Evolutionary conservation across 345 rosid species (phyloP).

Genomic region (Leavenworthia alabamica): DNA sequence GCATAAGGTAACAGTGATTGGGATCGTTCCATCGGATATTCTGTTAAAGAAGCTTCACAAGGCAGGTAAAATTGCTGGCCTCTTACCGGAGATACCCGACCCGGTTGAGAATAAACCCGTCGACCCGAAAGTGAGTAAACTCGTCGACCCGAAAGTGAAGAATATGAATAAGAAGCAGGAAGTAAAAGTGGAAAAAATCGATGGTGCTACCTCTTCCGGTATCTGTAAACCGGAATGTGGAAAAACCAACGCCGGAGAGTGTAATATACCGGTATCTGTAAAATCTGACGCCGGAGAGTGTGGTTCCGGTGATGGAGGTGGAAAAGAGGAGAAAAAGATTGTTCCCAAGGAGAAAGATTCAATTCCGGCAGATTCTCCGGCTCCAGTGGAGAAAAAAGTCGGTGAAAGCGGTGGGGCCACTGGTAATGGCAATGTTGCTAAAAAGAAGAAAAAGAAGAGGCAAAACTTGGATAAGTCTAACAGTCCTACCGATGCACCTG

Average conservation of each 20-base stretch:
- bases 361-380: conserved; percentile 20
- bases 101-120: conserved; percentile 16
- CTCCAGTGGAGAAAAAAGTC: conserved; percentile 28
- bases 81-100: conserved; percentile 42
- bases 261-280: conserved; percentile 18
- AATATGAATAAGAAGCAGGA: conserved; percentile 24
- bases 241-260: conserved; percentile 12
- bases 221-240: conserved; percentile 12
- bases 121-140: conserved; percentile 29
- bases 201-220: conserved; percentile 6
- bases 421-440: conserved; percentile 26
- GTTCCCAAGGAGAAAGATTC: conserved; percentile 24
- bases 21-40: conserved; percentile 44
- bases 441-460: conserved; percentile 71
- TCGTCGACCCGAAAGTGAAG: conserved; percentile 20
- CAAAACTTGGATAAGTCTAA: conserved; percentile 22
- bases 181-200: not conserved
- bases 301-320: not conserved
- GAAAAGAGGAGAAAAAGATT: conserved; percentile 31
- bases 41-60: conserved; percentile 58
- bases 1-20: conserved; percentile 57
- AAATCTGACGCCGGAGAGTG: conserved; percentile 21
- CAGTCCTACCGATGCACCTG: conserved; percentile 11
- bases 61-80: conserved; percentile 59
- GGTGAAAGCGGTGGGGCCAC: not conserved